Conservation (phyloP, 73 alveolate species). For the Stentor roeselii region DNA sequence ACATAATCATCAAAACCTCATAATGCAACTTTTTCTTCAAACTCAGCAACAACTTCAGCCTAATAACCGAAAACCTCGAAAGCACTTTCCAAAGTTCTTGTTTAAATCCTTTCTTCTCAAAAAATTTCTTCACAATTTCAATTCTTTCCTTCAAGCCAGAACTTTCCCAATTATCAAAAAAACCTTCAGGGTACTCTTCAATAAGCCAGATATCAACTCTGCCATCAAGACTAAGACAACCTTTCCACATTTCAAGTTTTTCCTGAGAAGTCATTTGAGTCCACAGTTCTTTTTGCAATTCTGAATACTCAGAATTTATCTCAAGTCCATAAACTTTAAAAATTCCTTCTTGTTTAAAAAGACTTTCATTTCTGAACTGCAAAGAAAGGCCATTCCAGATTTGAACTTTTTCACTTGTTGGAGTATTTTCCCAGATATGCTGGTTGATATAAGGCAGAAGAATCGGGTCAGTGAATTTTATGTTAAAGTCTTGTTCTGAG, state of each 20-base stretch:
- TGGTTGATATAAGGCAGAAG: too few relatives aligned
- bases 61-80: neutral
- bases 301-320: neutral
- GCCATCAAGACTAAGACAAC: neutral
- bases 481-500: neutral
- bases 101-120: too few relatives aligned
- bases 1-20: neutral
- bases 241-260: neutral
- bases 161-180: neutral
- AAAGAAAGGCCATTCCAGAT: neutral
- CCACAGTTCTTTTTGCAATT: neutral
- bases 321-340: neutral
- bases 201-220: neutral
- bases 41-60: neutral
- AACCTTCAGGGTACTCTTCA: neutral
- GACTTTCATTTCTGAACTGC: too few relatives aligned
- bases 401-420: neutral
- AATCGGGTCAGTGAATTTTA: neutral
- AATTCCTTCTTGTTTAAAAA: neutral
- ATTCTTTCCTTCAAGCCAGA: neutral
- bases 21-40: too few relatives aligned
- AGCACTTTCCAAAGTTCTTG: neutral
- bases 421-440: neutral
- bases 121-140: too few relatives aligned
- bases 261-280: neutral